A percentile compares a stretch with the other conserved stretches of the same genome.
Evolutionary conservation across 441 rosid genomes (phyloP).

Genomic region (Corymbia calophylla): DNA sequence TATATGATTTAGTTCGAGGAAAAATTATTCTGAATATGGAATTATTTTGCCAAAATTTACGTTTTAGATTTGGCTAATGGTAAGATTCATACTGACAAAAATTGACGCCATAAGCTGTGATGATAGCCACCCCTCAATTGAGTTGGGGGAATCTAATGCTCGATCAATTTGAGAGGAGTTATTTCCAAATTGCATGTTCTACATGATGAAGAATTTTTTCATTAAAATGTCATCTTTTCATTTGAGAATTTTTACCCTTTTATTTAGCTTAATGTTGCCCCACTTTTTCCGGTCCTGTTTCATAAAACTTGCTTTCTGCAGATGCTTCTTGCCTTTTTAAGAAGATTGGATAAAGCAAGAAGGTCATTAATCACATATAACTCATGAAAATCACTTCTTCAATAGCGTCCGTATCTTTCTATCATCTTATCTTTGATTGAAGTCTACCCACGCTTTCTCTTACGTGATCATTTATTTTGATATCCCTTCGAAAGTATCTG

Average conservation of each 20-base stretch:
- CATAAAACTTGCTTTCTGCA: background rate
- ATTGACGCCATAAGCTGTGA: background rate
- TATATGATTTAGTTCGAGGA: background rate
- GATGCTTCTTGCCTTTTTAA: background rate
- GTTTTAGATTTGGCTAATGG: background rate
- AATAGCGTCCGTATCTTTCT: background rate
- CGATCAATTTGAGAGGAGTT: background rate
- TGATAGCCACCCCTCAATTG: background rate
- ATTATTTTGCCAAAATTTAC: background rate
- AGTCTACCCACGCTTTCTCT: background rate
- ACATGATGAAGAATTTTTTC: background rate
- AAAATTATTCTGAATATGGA: background rate
- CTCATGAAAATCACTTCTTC: background rate
- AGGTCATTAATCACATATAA: background rate
- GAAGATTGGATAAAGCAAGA: background rate
- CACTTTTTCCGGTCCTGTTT: background rate
- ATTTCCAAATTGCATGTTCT: background rate
- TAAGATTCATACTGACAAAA: background rate
- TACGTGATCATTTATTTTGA: background rate
- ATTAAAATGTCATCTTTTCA: background rate
- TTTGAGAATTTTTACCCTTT: background rate
- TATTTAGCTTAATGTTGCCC: background rate
- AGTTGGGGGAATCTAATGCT: background rate
- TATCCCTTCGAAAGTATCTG: background rate
- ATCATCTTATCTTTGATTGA: background rate